Conservation (phyloP, 257 asterid species). For the Jacaranda copaia region DNA sequence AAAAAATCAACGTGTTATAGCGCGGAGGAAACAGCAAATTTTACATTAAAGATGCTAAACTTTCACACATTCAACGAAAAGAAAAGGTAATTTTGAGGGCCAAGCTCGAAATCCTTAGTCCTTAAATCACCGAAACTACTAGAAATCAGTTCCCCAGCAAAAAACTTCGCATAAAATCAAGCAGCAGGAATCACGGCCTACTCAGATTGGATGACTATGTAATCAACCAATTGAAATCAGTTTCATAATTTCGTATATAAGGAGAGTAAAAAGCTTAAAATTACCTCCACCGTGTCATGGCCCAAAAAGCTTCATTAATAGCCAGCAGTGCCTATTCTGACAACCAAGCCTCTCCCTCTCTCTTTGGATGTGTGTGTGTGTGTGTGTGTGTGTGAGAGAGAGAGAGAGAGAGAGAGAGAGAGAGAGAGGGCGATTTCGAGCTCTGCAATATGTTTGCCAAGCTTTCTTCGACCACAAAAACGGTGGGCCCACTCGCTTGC, state of each 20-base stretch:
- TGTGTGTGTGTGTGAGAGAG: not conserved
- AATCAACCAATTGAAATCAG: constrained; percentile 20
- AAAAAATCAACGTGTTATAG: not conserved
- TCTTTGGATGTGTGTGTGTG: not conserved
- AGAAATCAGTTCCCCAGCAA: not conserved
- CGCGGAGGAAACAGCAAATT: not conserved
- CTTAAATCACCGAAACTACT: not conserved
- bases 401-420: constrained; percentile 10
- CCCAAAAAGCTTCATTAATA: constrained; percentile 13
- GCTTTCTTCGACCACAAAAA: constrained; percentile 30
- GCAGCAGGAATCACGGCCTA: not conserved
- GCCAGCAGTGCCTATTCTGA: constrained; percentile 8
- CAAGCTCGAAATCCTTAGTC: constrained; percentile 3
- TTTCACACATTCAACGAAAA: not conserved
- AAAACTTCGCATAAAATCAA: not conserved
- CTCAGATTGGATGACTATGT: too few species aligned
- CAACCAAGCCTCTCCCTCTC: not conserved
- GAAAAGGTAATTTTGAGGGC: not conserved
- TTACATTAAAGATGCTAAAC: not conserved
- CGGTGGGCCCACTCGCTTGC: constrained; percentile 19
- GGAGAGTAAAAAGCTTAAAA: not conserved
- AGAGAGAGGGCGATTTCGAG: constrained; percentile 1
- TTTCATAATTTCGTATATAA: not conserved
- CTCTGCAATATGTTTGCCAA: not conserved
- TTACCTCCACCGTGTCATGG: constrained; percentile 27